A percentile compares a stretch with the other conserved stretches of the same genome.
Conservation (phyloP, 208 protist genomes). For the Balamuthia mandrillaris region DNA sequence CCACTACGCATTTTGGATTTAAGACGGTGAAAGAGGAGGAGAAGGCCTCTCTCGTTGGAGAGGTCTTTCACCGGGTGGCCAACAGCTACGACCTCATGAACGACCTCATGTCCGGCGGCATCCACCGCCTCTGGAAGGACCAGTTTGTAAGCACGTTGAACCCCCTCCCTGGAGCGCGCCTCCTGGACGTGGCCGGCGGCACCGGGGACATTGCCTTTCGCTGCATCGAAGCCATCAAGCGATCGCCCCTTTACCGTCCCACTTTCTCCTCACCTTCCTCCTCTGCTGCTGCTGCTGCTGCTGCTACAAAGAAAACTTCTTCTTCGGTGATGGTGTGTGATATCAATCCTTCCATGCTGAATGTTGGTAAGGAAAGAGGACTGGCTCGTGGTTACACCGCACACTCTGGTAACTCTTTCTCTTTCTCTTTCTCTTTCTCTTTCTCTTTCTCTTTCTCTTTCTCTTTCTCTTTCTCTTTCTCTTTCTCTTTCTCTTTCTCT, state of each 20-base stretch:
- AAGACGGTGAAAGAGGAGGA: conserved; percentile 55
- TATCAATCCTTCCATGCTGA: conserved; percentile 73
- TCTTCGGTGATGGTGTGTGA: conserved; percentile 66
- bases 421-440: too few relatives aligned
- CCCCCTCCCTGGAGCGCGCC: conserved; percentile 51
- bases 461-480: too few relatives aligned
- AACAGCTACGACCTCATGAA: conserved; percentile 95
- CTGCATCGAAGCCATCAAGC: conserved; percentile 81
- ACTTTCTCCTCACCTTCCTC: neutral
- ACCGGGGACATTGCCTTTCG: conserved; percentile 95
- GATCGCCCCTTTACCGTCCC: neutral
- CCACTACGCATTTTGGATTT: conserved; percentile 74
- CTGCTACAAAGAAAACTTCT: neutral
- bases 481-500: too few relatives aligned
- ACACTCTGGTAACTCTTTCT: neutral
- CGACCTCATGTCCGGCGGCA: conserved; percentile 85
- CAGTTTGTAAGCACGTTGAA: conserved; percentile 81
- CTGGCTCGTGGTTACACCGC: neutral
- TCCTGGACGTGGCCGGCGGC: conserved; percentile 85
- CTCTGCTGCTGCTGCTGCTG: neutral
- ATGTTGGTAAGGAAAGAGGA: conserved; percentile 48
- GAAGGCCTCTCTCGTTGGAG: conserved; percentile 78
- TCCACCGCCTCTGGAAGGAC: conserved; percentile 94
- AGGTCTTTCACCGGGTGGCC: conserved; percentile 89
- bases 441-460: too few relatives aligned